These are phyloP conservation scores for Hymenoscyphus fructigenus DNA, from an alignment of 2,329 filamentous ascomycete species.

Conservation along the genomic window DNA sequence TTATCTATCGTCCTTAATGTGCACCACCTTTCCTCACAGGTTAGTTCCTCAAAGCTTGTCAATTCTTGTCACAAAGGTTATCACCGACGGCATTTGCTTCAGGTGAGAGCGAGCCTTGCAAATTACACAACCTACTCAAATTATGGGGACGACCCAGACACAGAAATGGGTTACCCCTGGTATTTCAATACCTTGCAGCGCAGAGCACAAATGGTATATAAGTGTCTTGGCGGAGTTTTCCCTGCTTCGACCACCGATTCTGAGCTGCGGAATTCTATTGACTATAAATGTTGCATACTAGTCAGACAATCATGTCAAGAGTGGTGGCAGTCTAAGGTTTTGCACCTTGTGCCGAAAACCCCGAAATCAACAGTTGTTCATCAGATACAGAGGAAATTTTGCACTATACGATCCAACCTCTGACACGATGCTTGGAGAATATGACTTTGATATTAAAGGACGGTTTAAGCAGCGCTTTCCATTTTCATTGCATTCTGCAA, in stretches of 20 bases:
- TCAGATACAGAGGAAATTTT: neutral
- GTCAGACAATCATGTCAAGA: neutral
- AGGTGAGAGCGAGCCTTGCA: neutral
- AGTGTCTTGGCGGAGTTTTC: neutral
- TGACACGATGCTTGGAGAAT: neutral
- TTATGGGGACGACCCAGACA: neutral
- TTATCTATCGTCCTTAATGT: neutral
- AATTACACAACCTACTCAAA: neutral
- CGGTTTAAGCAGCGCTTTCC: neutral
- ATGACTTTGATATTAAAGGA: too few relatives aligned
- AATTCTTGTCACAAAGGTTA: neutral
- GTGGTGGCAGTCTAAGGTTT: neutral
- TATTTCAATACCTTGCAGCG: neutral
- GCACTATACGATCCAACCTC: neutral
- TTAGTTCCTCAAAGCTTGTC: neutral
- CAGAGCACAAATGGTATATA: neutral
- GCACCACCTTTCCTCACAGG: neutral
- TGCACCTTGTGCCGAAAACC: neutral
- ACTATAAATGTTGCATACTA: neutral
- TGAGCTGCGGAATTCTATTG: neutral
- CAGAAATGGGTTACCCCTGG: neutral
- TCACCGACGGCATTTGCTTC: neutral
- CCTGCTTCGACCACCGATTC: neutral
- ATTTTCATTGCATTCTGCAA: neutral
- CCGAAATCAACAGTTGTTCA: neutral